These are phyloP conservation scores for Solanum pinnatisectum DNA, from an alignment of 257 asterid species.

Conservation along the genomic window DNA sequence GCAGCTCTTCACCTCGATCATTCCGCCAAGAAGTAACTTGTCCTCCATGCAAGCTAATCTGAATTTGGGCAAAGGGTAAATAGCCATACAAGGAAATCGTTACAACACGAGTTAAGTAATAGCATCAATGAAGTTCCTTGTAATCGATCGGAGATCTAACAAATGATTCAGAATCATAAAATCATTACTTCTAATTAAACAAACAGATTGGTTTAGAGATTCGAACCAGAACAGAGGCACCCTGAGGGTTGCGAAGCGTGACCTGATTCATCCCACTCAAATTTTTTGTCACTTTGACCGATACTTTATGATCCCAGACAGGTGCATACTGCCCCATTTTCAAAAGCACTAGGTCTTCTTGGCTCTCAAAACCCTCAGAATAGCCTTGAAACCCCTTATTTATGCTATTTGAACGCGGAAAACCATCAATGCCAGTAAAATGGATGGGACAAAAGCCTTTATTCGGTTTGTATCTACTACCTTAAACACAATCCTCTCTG, in stretches of 20 bases:
- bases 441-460: not conserved
- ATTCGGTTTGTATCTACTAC: not conserved
- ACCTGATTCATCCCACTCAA: constrained; percentile 80
- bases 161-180: not conserved
- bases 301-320: constrained; percentile 64
- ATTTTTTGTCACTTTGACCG: constrained; percentile 60
- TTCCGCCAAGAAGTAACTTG: constrained; percentile 88
- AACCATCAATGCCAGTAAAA: not conserved
- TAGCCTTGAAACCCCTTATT: not conserved
- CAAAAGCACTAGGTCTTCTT: not conserved
- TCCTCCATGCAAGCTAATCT: constrained; percentile 90
- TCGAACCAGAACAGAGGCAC: constrained; percentile 83
- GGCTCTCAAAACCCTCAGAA: not conserved
- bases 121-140: not conserved
- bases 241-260: constrained; percentile 69
- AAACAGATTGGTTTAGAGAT: constrained; percentile 4
- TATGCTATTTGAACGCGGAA: not conserved
- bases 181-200: not conserved
- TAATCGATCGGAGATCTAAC: not conserved
- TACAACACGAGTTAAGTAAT: not conserved
- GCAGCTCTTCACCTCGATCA: constrained; percentile 82
- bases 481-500: not conserved
- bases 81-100: not conserved
- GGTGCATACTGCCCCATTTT: constrained; percentile 81
- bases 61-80: constrained; percentile 2